Conservation (phyloP, 148 eudicot genomes). For the Spergularia bocconei region DNA sequence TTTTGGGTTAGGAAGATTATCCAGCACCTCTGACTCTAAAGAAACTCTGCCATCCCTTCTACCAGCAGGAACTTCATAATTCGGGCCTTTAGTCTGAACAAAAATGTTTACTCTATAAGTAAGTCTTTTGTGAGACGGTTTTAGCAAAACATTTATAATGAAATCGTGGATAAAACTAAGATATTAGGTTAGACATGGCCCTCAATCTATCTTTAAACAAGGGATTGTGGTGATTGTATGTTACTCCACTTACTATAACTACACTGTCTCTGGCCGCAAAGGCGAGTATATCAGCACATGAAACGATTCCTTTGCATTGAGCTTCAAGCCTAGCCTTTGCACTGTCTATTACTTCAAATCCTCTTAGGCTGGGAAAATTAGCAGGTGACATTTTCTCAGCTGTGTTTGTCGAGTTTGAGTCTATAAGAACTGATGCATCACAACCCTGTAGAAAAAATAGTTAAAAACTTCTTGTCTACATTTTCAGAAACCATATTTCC, state of each 20-base stretch:
- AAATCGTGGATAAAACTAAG: no score
- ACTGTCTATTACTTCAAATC: constrained; percentile 69
- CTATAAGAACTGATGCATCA: constrained; percentile 77
- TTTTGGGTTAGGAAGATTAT: constrained; percentile 18
- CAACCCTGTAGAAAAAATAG: constrained; percentile 47
- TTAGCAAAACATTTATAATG: no score
- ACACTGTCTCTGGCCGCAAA: constrained; percentile 36
- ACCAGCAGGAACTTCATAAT: constrained; percentile 28
- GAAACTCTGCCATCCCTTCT: constrained; percentile 32
- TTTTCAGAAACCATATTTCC: no score
- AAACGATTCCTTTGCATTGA: constrained; percentile 43
- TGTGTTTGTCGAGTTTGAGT: constrained; percentile 56
- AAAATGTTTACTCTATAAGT: background rate
- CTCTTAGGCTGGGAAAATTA: constrained; percentile 65
- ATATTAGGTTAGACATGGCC: no score
- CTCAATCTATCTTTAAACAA: no score
- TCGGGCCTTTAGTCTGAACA: constrained; percentile 27
- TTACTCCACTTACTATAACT: constrained; percentile 14
- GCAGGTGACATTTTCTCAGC: constrained; percentile 78
- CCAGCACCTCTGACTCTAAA: constrained; percentile 24
- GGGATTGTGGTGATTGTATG: background rate
- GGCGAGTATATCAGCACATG: constrained; percentile 33
- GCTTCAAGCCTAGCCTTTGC: constrained; percentile 63
- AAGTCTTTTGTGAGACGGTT: no score
- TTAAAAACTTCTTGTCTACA: no score